phyloP scores from a whole-genome alignment of 2,329 filamentous ascomycete species.

The Penicillium aurantiogriseum region DNA sequence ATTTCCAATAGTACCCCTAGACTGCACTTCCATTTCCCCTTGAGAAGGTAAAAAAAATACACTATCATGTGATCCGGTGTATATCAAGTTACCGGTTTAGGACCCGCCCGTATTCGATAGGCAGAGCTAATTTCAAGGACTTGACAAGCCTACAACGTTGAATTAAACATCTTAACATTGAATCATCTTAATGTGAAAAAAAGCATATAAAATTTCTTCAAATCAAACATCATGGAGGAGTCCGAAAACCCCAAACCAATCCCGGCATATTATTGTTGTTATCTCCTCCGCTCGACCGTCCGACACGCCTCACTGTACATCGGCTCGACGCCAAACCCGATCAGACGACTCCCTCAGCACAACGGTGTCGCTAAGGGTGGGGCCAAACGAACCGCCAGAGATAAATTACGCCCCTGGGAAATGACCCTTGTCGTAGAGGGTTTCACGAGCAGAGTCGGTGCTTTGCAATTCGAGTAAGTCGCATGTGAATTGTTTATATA shows the following conservation, averaged over 20 bases:
- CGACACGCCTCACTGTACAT: slow-evolving; percentile 72
- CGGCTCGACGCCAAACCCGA: slow-evolving; percentile 86
- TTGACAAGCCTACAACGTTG: neutral
- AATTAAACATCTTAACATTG: neutral
- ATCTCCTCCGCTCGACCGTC: slow-evolving; percentile 81
- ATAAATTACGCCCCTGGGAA: slow-evolving; percentile 77
- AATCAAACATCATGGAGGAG: slow-evolving; percentile 19
- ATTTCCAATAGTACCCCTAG: neutral
- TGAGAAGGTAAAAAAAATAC: neutral
- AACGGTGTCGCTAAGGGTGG: slow-evolving; percentile 83
- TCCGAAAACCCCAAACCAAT: slow-evolving; percentile 57
- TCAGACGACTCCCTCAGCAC: slow-evolving; percentile 81
- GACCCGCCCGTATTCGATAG: slow-evolving; percentile 8
- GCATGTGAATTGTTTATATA: neutral
- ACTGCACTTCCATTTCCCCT: neutral
- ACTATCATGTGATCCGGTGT: slow-evolving; percentile 11
- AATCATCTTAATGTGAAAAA: neutral
- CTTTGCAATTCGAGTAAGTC: slow-evolving; percentile 87
- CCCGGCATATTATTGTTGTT: slow-evolving; percentile 89
- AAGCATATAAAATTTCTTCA: neutral
- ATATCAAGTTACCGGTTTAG: slow-evolving; percentile 3
- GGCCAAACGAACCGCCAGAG: slow-evolving; percentile 69
- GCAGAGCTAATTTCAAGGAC: slow-evolving; percentile 11
- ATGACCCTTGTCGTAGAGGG: slow-evolving; percentile 84
- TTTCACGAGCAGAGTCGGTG: slow-evolving; percentile 82